A percentile compares a stretch with the other conserved stretches of the same genome.
phyloP scores from a whole-genome alignment of 1,284 basidiomycete species.

The Fomes fomentarius region DNA sequence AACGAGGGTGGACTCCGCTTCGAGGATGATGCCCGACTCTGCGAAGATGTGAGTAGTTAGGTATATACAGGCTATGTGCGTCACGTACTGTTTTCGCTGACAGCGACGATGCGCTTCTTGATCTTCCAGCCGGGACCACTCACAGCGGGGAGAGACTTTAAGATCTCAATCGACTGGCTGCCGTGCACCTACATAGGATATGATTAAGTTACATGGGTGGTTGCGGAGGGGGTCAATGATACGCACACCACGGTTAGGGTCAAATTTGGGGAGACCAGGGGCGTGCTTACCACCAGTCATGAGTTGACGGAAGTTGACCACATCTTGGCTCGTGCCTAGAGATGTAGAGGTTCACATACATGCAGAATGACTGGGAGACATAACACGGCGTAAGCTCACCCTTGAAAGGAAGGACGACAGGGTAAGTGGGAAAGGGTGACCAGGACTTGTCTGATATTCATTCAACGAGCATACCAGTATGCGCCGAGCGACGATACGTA shows the following conservation, averaged over 20 bases:
- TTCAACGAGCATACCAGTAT: neutral
- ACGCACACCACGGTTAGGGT: slow-evolving; percentile 67
- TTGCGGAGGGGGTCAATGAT: neutral
- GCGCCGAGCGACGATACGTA: neutral
- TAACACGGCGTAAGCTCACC: slow-evolving; percentile 39
- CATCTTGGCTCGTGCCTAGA: slow-evolving; percentile 57
- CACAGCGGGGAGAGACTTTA: slow-evolving; percentile 67
- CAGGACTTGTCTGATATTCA: slow-evolving; percentile 46
- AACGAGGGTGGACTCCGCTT: slow-evolving; percentile 63
- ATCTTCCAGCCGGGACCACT: slow-evolving; percentile 72
- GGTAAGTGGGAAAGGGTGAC: slow-evolving; percentile 58
- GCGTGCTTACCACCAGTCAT: slow-evolving; percentile 44
- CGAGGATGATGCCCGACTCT: slow-evolving; percentile 81
- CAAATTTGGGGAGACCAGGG: slow-evolving; percentile 67
- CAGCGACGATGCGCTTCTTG: slow-evolving; percentile 59
- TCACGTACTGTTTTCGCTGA: slow-evolving; percentile 78
- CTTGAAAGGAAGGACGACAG: slow-evolving; percentile 58
- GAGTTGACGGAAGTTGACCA: slow-evolving; percentile 65
- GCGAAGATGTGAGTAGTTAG: neutral
- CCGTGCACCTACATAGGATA: slow-evolving; percentile 56
- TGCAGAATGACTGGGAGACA: neutral
- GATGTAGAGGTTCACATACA: too few species aligned
- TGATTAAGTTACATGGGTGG: neutral
- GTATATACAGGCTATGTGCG: neutral
- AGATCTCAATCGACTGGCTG: slow-evolving; percentile 72